Conservation (phyloP, 768 basidiomycete species). For the Tulasnella sp. region DNA sequence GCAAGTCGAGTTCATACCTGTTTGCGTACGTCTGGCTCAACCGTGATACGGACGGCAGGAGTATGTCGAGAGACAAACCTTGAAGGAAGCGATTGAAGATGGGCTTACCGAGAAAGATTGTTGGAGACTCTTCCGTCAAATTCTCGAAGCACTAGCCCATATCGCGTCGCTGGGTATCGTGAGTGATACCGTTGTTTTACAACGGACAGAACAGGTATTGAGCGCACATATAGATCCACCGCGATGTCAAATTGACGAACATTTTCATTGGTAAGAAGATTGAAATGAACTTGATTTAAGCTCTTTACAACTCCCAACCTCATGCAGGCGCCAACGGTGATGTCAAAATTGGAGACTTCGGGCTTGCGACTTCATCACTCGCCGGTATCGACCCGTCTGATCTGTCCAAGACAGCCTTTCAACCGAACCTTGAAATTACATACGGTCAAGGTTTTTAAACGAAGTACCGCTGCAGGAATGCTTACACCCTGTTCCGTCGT, state of each 20-base stretch:
- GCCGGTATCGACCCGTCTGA: constrained; percentile 69
- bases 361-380: constrained; percentile 72
- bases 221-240: constrained; percentile 18
- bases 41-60: constrained; percentile 39
- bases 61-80: constrained; percentile 82
- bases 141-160: constrained; percentile 79
- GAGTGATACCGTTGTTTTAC: constrained; percentile 23
- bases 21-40: background rate
- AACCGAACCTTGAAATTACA: constrained; percentile 57
- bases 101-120: constrained; percentile 74
- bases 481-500: background rate
- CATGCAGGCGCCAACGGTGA: constrained; percentile 23
- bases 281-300: background rate
- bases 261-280: constrained; percentile 77
- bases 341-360: constrained; percentile 76
- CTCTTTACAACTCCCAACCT: background rate
- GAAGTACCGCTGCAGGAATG: no score
- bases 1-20: constrained; percentile 27
- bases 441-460: constrained; percentile 37
- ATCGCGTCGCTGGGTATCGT: constrained; percentile 85
- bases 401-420: constrained; percentile 35
- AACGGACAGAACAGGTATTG: background rate
- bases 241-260: constrained; percentile 88
- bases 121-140: constrained; percentile 84
- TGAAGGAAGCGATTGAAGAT: constrained; percentile 73